Evolutionary conservation across 257 asterid species (phyloP), one percentile per base, ranked within the genome.

Genomic region (Solanum pinnatisectum): DNA sequence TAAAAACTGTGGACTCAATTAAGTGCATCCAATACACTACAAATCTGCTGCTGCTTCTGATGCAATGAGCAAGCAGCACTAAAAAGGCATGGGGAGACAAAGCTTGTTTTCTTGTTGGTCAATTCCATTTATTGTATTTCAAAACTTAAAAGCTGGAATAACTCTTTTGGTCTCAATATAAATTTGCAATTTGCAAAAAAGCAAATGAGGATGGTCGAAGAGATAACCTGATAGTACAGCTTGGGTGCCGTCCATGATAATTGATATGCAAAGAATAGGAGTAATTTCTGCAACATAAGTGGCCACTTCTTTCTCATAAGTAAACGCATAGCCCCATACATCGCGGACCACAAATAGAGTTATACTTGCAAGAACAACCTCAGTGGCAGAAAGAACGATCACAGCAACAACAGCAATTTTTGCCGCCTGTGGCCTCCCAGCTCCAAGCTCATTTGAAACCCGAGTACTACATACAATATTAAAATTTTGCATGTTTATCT

Each of bases 391-490:
- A 32, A 94, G 91, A 87, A 87, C 86, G 59, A 93, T 63, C 23
- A 91, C 95, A 35, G 93, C 89, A 8, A 30, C 81, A 12, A 95
- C 88, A 16, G 95, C 93, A 15, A 90, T 49, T 90, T 87, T 88
- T 33, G 97, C 98, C 25, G 92, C 91, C 37, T 84, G 90, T 27
- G 96, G 93, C 78, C 92, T 94, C 49, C 97, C 98, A 40, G 98
- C 96, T 77, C 98, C 98, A 20, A 96, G 92, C 88, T 93, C 96
- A 49, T 96, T 96, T 8, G 98, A 93, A 84, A 96, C 92, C 87
- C 94, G 90, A 76, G 97, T 94, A 87, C 98, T 96, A 74, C 71
- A 22, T 94, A 86, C 76, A 35, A 35, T 18, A 40, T 25, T 15
- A 25, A 42, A 25, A 78, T 1, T 78, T 42, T 40, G 63, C 37